Conservation (phyloP, 2,329 filamentous ascomycete genomes). For the Hymenoscyphus fructigenus region DNA sequence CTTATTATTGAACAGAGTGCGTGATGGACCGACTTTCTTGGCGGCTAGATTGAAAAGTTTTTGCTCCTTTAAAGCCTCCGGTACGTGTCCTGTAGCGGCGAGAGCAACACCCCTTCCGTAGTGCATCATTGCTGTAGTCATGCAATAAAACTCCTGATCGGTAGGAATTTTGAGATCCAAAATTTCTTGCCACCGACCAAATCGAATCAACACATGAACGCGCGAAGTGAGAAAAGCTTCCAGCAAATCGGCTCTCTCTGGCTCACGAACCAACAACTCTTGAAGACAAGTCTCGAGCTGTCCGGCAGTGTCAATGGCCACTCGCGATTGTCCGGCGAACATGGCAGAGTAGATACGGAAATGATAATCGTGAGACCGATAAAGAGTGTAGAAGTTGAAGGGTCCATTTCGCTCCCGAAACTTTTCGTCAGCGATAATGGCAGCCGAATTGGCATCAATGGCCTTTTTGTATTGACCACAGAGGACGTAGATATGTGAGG, state of each 20-base stretch:
- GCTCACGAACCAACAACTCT: conserved; percentile 62
- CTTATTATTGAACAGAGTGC: conserved; percentile 69
- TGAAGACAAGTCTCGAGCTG: conserved; percentile 63
- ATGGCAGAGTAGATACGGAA: conserved; percentile 76
- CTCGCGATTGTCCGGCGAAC: conserved; percentile 65
- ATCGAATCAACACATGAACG: conserved; percentile 69
- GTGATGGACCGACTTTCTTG: conserved; percentile 52
- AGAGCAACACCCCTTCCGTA: conserved; percentile 69
- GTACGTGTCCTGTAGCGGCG: conserved; percentile 56
- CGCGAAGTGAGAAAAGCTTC: conserved; percentile 69
- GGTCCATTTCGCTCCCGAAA: conserved; percentile 59
- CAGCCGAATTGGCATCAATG: conserved; percentile 64
- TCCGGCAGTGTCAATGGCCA: conserved; percentile 60
- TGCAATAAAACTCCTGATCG: conserved; percentile 63
- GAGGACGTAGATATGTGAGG: conserved; percentile 72
- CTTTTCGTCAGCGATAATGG: conserved; percentile 66
- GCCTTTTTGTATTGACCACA: conserved; percentile 69
- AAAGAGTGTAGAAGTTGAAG: conserved; percentile 74
- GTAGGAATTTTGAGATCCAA: conserved; percentile 54
- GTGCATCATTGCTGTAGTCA: conserved; percentile 65
- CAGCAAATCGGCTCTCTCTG: conserved; percentile 77
- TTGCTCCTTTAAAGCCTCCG: conserved; percentile 54
- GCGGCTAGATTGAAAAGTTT: conserved; percentile 51
- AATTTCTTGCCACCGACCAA: conserved; percentile 70
- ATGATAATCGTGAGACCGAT: conserved; percentile 73